A percentile compares a stretch with the other conserved stretches of the same genome.
Evolutionary conservation across 140 eudicot species (phyloP).

Genomic region (Cichorium intybus): DNA sequence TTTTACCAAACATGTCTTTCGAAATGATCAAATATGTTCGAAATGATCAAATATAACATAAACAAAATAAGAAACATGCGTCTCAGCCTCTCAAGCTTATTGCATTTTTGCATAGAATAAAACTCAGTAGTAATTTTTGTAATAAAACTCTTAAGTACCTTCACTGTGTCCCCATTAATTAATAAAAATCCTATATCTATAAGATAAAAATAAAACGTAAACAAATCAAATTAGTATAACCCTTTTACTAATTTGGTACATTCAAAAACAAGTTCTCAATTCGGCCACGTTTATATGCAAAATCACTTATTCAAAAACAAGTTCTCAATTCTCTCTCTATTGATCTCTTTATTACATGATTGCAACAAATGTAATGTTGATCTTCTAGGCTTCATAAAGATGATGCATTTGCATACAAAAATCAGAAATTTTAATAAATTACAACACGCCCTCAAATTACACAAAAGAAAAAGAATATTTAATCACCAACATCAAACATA

Average conservation of each 20-base stretch:
- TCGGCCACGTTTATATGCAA: no score
- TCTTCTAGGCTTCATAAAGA: constrained; percentile 3
- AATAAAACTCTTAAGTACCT: not conserved
- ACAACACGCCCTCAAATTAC: not conserved
- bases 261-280: no score
- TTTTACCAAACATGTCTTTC: no score
- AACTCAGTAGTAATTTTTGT: not conserved
- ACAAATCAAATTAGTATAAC: no score
- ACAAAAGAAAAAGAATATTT: constrained; percentile 12
- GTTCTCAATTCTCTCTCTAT: not conserved
- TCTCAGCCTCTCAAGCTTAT: not conserved
- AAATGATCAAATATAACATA: not conserved
- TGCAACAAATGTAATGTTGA: constrained; percentile 21
- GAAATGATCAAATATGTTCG: no score
- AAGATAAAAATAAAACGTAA: no score
- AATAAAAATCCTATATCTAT: no score
- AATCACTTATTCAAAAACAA: not conserved
- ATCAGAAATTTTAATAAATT: constrained; percentile 10
- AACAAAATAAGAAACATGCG: not conserved
- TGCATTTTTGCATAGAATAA: not conserved
- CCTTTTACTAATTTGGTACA: no score
- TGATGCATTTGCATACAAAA: constrained; percentile 24
- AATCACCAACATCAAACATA: not conserved
- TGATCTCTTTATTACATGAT: constrained; percentile 2
- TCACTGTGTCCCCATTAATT: not conserved